These are phyloP conservation scores for Yamadazyma akitaensis DNA, from an alignment of 805 yeast species.

Conservation along the genomic window DNA sequence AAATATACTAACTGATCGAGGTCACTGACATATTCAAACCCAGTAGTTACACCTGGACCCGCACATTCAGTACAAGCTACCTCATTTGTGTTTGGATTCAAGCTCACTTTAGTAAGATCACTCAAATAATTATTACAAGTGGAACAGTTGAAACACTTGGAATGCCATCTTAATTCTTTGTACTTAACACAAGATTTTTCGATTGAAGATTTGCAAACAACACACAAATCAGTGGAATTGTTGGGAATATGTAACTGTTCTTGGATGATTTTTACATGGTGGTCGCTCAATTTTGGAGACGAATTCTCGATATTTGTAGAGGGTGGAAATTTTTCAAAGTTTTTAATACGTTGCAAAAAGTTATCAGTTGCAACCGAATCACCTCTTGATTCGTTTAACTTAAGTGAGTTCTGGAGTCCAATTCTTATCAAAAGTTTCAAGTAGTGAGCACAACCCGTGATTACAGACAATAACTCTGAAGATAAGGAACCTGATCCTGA, in stretches of 20 bases:
- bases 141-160: slow-evolving; percentile 65
- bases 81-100: slow-evolving; percentile 41
- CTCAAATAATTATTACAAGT: slow-evolving; percentile 45
- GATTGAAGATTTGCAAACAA: slow-evolving; percentile 65
- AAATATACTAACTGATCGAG: slow-evolving; percentile 73
- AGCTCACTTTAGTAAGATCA: slow-evolving; percentile 45
- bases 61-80: slow-evolving; percentile 23
- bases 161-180: slow-evolving; percentile 75
- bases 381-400: slow-evolving; percentile 53
- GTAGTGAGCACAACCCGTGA: slow-evolving; percentile 90
- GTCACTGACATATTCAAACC: slow-evolving; percentile 62
- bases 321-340: slow-evolving; percentile 15
- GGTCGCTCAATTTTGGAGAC: slow-evolving; percentile 11
- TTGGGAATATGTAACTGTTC: slow-evolving; percentile 44
- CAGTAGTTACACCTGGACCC: slow-evolving; percentile 23
- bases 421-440: slow-evolving; percentile 78
- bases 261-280: slow-evolving; percentile 18
- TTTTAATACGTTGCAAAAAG: slow-evolving; percentile 42
- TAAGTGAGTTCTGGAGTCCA: slow-evolving; percentile 76
- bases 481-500: slow-evolving; percentile 49
- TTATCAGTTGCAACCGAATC: slow-evolving; percentile 60
- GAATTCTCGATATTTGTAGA: background rate
- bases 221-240: slow-evolving; percentile 75
- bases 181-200: slow-evolving; percentile 76
- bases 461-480: slow-evolving; percentile 70